Evolutionary conservation across 108 stramenopile species (phyloP).

Genomic region (Skeletonema grethae): DNA sequence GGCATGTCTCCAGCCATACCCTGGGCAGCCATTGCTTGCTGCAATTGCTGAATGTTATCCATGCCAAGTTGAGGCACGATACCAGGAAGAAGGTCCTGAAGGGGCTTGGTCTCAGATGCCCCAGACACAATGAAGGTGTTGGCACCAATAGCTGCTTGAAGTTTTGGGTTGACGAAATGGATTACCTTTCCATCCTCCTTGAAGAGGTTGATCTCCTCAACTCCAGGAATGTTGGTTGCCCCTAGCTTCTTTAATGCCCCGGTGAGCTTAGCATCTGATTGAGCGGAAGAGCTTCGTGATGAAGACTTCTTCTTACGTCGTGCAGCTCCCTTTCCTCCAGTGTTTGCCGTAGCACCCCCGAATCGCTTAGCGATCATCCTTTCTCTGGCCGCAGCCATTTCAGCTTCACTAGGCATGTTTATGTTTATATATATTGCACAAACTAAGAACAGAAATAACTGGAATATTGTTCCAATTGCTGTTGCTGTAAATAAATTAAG

Average conservation of each 20-base stretch:
- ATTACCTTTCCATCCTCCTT: slow-evolving; percentile 97
- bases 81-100: slow-evolving; percentile 93
- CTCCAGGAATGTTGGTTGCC: slow-evolving; percentile 96
- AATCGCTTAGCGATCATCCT: slow-evolving; percentile 94
- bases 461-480: slow-evolving; percentile 6
- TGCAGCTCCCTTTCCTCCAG: slow-evolving; percentile 92
- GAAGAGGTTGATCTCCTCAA: slow-evolving; percentile 99
- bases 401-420: slow-evolving; percentile 3
- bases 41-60: slow-evolving; percentile 89
- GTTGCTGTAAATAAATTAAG: not conserved
- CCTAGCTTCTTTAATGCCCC: slow-evolving; percentile 95
- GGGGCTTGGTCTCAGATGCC: slow-evolving; percentile 87
- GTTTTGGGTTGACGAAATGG: slow-evolving; percentile 95
- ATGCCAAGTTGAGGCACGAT: slow-evolving; percentile 96
- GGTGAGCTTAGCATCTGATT: slow-evolving; percentile 94
- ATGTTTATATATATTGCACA: not conserved
- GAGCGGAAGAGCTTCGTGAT: slow-evolving; percentile 75
- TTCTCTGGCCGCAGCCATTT: slow-evolving; percentile 77
- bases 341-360: slow-evolving; percentile 78
- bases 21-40: slow-evolving; percentile 69
- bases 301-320: slow-evolving; percentile 95
- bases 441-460: not conserved
- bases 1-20: slow-evolving; percentile 33
- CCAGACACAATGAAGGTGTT: slow-evolving; percentile 98
- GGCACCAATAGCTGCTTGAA: slow-evolving; percentile 94